Base-by-base conservation (phyloP, 257 asterid genomes). In the Solanum habrochaites region DNA sequence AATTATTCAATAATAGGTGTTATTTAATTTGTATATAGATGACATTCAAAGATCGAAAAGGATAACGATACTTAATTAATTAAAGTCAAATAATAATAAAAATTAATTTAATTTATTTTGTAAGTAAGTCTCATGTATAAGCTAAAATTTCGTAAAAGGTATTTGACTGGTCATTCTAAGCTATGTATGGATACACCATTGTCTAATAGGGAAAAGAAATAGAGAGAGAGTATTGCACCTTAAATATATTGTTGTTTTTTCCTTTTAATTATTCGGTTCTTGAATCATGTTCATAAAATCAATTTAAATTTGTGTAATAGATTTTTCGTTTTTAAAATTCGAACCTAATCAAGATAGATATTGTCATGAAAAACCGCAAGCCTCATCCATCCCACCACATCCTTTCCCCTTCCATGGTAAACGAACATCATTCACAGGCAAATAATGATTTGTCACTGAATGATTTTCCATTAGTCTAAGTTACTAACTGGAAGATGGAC, bases 321-420 rank as follows among this genome's bases (percentile, higher is more conserved):
- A 0, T 0, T 32, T 2, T 32, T 32, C 8, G 15, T 70, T 70
- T 3, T 11, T 31, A 31, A 0, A 1, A 2, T 3, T 16, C 3
- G 0, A 70, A 20, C n/a, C 3, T 70, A 1, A 16, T 67, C 11
- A 70, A 14, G 7, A 32, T 21, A 31, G 8, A 2, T 32, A 35
- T 20, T 35, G 8, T 7, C 1, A 9, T 71, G 15, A 27, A 31
- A 10, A 18, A 9, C 6, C 4, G 1, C 16, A 66, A 25, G 10
- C 1, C 16, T 3, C 8, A 9, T 18, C 4, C 15, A 71, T 71
- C 13, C 2, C 11, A 8, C 10, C 42, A 16, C 14, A 70, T 1
- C 25, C 42, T 15, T 52, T 52, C 60, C 60, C 23, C 60, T 52
- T 52, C 4, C 3, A 6, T 52, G 20, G 60, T 16, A 15, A 52